Evolutionary conservation across 768 basidiomycete species (phyloP).

Genomic region (Sutorius australiensis): DNA sequence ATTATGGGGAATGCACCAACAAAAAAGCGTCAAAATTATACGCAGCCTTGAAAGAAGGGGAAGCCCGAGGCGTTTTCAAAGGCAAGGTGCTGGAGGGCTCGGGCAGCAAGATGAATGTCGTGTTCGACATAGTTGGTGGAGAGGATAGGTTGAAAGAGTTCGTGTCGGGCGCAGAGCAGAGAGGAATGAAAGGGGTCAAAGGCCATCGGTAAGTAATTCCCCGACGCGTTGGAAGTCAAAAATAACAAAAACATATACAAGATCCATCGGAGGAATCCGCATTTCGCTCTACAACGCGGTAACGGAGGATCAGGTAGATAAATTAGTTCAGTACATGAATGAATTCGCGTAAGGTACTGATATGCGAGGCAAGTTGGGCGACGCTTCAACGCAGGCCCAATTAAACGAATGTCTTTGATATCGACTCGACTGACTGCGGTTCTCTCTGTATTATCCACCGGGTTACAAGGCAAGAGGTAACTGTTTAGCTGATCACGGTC

Average conservation of each 20-base stretch:
- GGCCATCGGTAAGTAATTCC: slow-evolving; percentile 75
- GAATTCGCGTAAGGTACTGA: slow-evolving; percentile 39
- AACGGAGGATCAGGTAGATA: slow-evolving; percentile 67
- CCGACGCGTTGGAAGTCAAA: neutral
- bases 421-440: no score
- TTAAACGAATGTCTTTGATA: neutral
- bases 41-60: slow-evolving; percentile 63
- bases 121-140: slow-evolving; percentile 73
- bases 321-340: slow-evolving; percentile 54
- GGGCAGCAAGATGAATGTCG: slow-evolving; percentile 95
- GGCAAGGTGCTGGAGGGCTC: slow-evolving; percentile 70
- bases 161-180: slow-evolving; percentile 72
- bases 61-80: slow-evolving; percentile 63
- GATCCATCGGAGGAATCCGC: slow-evolving; percentile 69
- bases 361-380: neutral
- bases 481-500: no score
- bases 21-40: slow-evolving; percentile 80
- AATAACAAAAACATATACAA: slow-evolving; percentile 15
- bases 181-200: slow-evolving; percentile 81
- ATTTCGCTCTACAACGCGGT: slow-evolving; percentile 89
- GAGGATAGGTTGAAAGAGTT: slow-evolving; percentile 74
- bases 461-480: neutral
- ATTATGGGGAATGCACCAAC: slow-evolving; percentile 62
- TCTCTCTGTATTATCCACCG: no score
- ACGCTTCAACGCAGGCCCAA: slow-evolving; percentile 3